phyloP scores from a whole-genome alignment of 2,329 filamentous ascomycete genomes.

The Uncinocarpus reesii region DNA sequence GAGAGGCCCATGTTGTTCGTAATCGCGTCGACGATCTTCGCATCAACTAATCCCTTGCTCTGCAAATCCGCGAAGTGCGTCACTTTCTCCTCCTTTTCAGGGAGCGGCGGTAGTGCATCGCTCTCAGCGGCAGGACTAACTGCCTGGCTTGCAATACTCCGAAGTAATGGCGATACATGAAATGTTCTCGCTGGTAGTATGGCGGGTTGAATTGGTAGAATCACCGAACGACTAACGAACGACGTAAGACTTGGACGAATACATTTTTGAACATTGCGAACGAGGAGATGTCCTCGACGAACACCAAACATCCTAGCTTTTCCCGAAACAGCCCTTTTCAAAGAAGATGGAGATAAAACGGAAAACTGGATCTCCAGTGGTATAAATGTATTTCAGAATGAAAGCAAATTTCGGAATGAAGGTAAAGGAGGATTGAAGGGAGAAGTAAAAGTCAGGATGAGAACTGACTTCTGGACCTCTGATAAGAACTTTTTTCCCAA shows the following conservation, averaged over 20 bases:
- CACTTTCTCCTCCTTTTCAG: conserved; percentile 19
- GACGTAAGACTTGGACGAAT: conserved; percentile 23
- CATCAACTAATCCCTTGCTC: conserved; percentile 44
- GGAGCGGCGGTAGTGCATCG: conserved; percentile 4
- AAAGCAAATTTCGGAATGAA: too few relatives aligned
- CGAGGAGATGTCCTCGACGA: conserved; percentile 30
- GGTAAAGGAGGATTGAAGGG: too few relatives aligned
- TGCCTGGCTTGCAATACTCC: conserved; percentile 22
- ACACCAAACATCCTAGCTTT: conserved; percentile 29
- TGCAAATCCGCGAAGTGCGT: conserved; percentile 34
- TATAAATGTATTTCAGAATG: too few relatives aligned
- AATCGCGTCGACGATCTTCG: conserved; percentile 57
- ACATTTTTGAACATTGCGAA: conserved; percentile 29
- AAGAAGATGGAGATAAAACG: neutral
- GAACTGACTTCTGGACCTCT: too few relatives aligned
- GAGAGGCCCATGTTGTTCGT: conserved; percentile 63
- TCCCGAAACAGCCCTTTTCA: neutral
- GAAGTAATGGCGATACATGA: conserved; percentile 24
- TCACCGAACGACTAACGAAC: conserved; percentile 21
- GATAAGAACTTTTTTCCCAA: too few relatives aligned
- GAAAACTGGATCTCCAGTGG: too few relatives aligned
- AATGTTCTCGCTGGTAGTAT: conserved; percentile 22
- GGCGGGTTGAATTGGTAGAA: conserved; percentile 18
- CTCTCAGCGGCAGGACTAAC: conserved; percentile 16
- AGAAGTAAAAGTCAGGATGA: too few relatives aligned